Evolutionary conservation across 345 rosid genomes (phyloP).

Genomic region (Bruguiera sexangula): DNA sequence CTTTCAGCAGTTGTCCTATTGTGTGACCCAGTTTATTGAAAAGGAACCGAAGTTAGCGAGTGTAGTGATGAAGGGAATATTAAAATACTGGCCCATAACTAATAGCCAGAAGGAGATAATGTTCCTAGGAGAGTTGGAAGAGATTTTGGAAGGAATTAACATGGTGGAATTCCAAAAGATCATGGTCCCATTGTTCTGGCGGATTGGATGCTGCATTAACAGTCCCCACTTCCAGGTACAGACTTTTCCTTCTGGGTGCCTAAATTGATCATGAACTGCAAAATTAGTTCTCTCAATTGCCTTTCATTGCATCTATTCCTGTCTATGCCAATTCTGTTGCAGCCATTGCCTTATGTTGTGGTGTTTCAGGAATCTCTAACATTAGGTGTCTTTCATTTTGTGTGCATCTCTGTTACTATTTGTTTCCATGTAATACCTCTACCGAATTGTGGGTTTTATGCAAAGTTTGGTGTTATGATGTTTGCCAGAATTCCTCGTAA

Average conservation of each 20-base stretch:
- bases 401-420: neutral
- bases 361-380: neutral
- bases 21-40: constrained; percentile 77
- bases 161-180: constrained; percentile 73
- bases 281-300: neutral
- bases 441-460: too few relatives aligned
- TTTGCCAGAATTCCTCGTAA: too few relatives aligned
- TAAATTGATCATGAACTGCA: neutral
- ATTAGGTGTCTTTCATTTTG: neutral
- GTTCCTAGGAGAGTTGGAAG: constrained; percentile 82
- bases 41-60: constrained; percentile 74
- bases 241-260: neutral
- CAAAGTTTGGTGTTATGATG: too few relatives aligned
- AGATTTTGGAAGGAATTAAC: constrained; percentile 67
- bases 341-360: neutral
- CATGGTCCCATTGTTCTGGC: constrained; percentile 72
- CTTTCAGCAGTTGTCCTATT: constrained; percentile 73
- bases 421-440: too few relatives aligned
- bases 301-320: neutral
- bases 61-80: constrained; percentile 56
- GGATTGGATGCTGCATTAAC: constrained; percentile 74
- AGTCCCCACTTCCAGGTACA: constrained; percentile 84
- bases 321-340: neutral
- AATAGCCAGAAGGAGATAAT: constrained; percentile 89
- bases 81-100: constrained; percentile 84